phyloP scores from a whole-genome alignment of 129 eudicot genomes.

The Solidago caesia region DNA sequence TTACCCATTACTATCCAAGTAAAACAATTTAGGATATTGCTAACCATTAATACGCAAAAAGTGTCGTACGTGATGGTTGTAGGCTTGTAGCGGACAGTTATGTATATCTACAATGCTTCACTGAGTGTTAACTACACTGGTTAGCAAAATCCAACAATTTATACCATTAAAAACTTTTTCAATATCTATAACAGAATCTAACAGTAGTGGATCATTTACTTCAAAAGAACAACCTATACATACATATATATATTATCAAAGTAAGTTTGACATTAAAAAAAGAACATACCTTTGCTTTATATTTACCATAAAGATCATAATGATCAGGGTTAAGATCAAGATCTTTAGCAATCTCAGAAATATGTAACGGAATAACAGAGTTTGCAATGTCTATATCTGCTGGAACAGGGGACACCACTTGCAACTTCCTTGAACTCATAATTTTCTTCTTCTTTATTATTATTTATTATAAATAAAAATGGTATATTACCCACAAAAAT shows the following conservation, averaged over 20 bases:
- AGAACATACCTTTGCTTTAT: conserved; percentile 81
- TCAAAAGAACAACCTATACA: neutral
- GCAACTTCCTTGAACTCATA: conserved; percentile 56
- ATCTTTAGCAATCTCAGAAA: conserved; percentile 82
- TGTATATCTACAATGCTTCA: no score
- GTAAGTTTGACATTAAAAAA: neutral
- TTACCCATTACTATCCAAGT: neutral
- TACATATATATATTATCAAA: neutral
- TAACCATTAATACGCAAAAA: no score
- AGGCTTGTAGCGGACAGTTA: no score
- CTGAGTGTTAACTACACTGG: no score
- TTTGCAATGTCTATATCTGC: conserved; percentile 98
- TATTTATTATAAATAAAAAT: neutral
- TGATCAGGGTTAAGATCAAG: conserved; percentile 66
- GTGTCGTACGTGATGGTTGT: no score
- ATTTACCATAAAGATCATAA: conserved; percentile 96
- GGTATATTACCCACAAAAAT: conserved; percentile 11
- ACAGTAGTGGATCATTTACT: neutral
- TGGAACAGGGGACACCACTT: conserved; percentile 89
- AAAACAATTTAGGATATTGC: neutral
- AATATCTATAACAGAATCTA: no score
- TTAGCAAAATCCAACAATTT: no score
- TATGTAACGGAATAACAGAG: conserved; percentile 79
- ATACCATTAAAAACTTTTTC: neutral
- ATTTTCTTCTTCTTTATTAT: conserved; percentile 16